Base-by-base conservation (phyloP, 2,329 filamentous ascomycete genomes). In the Lasiodiplodia gonubiensis region DNA sequence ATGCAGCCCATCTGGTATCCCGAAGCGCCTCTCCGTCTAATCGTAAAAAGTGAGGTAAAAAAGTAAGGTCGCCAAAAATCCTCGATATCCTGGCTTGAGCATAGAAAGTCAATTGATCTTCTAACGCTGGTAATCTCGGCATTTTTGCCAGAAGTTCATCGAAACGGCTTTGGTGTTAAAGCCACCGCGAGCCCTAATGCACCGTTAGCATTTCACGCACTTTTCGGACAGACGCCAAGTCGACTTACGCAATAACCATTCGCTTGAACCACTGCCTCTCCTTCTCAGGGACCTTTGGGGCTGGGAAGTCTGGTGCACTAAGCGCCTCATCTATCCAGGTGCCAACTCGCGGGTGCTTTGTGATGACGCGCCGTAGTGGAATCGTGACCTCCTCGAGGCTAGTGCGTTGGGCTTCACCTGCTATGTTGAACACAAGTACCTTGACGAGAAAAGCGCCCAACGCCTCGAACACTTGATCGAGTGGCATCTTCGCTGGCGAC, bases 211-310 rank as follows among this genome's bases (percentile, higher is more conserved):
- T 35, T 23, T 46, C 12, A 59, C 5, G 27, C 6, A 6, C 8
- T 3, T 11, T 12, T 21, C 11, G 14, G 21, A 16, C 42, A 16
- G 39, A 14, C 10, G 27, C 2, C 39, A 37, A 27, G 10, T 4
- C 33, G n/a, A 67, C 65, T 67, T 51, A 64, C 66, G 66, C 66
- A 27, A 67, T 55, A 11, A 67, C 39, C 66, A 67, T 67, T 25
- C 49, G 21, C 66, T 48, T 55, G 49, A 64, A 67, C 59, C 66
- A 63, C 18, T 49, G 39, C 39, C 66, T 61, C 12, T 67, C 66
- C 27, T 67, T 67, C 27, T 64, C 66, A 3, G 59, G 48, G n/a
- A 67, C 66, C 27, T 64, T 67, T 5, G 55, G 55, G 1, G 66
- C 66, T 6, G 66, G 66, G n/a, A 67, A 67, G 18, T 67, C 66